Conservation (phyloP, 352 stramenopile species). For the Phytophthora megakarya region DNA sequence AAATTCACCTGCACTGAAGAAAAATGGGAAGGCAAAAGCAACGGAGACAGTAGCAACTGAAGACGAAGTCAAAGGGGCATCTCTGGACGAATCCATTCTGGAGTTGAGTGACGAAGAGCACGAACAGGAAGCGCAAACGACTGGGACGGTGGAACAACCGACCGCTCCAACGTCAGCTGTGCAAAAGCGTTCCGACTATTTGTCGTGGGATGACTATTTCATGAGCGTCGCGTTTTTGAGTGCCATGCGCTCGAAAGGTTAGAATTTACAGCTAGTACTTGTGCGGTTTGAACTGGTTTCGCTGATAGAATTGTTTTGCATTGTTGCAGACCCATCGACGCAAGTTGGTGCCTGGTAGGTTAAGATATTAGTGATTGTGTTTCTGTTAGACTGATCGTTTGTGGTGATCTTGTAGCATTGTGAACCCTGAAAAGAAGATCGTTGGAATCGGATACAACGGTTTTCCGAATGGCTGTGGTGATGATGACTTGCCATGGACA, state of each 20-base stretch:
- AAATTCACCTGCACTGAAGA: slow-evolving; percentile 16
- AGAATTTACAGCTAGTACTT: background rate
- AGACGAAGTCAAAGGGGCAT: background rate
- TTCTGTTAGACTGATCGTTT: background rate
- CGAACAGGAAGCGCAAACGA: background rate
- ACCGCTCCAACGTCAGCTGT: background rate
- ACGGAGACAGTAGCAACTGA: background rate
- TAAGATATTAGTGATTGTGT: background rate
- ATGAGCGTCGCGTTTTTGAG: slow-evolving; percentile 99
- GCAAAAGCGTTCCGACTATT: slow-evolving; percentile 88
- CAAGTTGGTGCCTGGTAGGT: slow-evolving; percentile 96
- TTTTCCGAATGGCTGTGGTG: slow-evolving; percentile 95
- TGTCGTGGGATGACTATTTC: slow-evolving; percentile 99
- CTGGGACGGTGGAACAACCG: background rate
- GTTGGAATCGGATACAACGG: slow-evolving; percentile 99
- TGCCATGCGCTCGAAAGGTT: slow-evolving; percentile 98
- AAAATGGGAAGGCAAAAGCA: slow-evolving; percentile 15
- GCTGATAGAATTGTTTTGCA: background rate
- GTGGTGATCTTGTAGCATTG: slow-evolving; percentile 71
- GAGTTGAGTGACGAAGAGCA: slow-evolving; percentile 6
- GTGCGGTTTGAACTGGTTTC: slow-evolving; percentile 5
- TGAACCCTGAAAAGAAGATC: slow-evolving; percentile 96
- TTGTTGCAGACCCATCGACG: slow-evolving; percentile 92
- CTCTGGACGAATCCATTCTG: background rate
- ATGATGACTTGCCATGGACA: slow-evolving; percentile 96